Conservation (phyloP, 176 grass and related monocot species). For the Zea mays region Zm-B73-REFERENCE-NAM-5.0 NC_050098.1:5538501-5539000, state of each 20-base stretch:
- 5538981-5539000: constrained; percentile 1
- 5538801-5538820: neutral
- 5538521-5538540: constrained; percentile 10
- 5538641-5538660: neutral
- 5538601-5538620: constrained; percentile 15
- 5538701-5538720: neutral
- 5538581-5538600: neutral
- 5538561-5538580: constrained; percentile 13
- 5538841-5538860: neutral
- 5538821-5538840: neutral
- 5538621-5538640: neutral
- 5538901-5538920: neutral
- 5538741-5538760: neutral
- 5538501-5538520: constrained; percentile 21
- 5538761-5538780: neutral
- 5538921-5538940: constrained; percentile 11
- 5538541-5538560: neutral
- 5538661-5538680: neutral
- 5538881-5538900: constrained; percentile 10
- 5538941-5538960: neutral
- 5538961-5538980: constrained; percentile 20
- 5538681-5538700: neutral
- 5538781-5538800: neutral
- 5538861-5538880: neutral
- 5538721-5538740: neutral